Base-by-base conservation (phyloP, 1,284 basidiomycete species). In the Leucoagaricus sp. region DNA sequence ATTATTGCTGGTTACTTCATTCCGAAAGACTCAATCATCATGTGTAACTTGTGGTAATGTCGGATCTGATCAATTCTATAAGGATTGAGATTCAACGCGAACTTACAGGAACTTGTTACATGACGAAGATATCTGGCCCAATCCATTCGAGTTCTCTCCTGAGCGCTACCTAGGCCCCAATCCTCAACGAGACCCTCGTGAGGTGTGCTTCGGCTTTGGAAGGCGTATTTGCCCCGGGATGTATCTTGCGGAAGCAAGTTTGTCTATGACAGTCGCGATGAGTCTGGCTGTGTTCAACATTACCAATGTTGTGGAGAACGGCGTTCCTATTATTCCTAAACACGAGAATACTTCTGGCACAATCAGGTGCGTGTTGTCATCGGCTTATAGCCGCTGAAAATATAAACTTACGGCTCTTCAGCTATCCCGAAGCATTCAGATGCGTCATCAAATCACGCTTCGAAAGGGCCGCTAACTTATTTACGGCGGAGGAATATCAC, bases 341-440 rank as follows among this genome's bases (percentile, higher is more conserved):
- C 73, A 75, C 42, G 72, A 74, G 55, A 75, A 72, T 49, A 74
- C 69, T 0, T 70, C 72, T 21, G 75, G 75, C 9, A 75, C 72
- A 12, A 75, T 77, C 51, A 75, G 74, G 75, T 76, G 25, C 34
- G 38, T 29, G 3, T 34, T 38, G n/a, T 19, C 13, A 17, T n/a
- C n/a, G n/a, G n/a, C 8, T 15, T 17, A 13, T 33, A 48, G 5
- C 10, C 19, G n/a, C 23, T 41, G 15, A 1, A 36, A 15, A 9
- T 15, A n/a, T 36, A 25, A 15, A 12, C 4, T 38, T 13, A 47
- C 33, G 25, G 15, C 15, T 25, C 5, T n/a, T 5, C 26, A 60
- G 59, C 23, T 49, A 58, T 33, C 59, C 59, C 13, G 53, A 60
- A 23, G 53, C 59, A 1, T 60, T 58, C 29, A 49, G 53, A 41